A percentile compares a stretch with the other conserved stretches of the same genome.
Conservation (phyloP, 345 rosid species). For the Arabis alpina region DNA sequence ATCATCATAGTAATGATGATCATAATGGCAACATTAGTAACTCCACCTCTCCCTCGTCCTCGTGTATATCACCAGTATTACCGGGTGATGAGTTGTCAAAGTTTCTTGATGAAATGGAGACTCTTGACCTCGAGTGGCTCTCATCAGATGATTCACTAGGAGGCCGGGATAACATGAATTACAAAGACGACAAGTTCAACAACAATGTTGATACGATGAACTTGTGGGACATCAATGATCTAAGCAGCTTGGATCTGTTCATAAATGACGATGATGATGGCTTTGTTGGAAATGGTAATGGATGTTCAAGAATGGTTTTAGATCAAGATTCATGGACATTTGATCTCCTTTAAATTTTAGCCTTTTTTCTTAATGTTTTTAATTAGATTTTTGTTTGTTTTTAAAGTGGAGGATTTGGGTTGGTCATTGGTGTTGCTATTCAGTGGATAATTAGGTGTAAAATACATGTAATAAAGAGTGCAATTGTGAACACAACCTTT, state of each 20-base stretch:
- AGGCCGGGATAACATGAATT: background rate
- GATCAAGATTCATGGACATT: slow-evolving; percentile 42
- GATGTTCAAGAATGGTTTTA: slow-evolving; percentile 39
- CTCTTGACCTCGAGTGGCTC: slow-evolving; percentile 40
- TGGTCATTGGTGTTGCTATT: slow-evolving; percentile 22
- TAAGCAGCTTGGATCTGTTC: slow-evolving; percentile 64
- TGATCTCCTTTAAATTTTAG: slow-evolving; percentile 34
- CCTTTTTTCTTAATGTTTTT: background rate
- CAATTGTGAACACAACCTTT: slow-evolving; percentile 20
- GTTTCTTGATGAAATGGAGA: slow-evolving; percentile 45
- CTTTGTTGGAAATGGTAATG: slow-evolving; percentile 38
- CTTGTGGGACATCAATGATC: slow-evolving; percentile 62
- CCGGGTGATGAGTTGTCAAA: slow-evolving; percentile 38
- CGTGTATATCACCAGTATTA: slow-evolving; percentile 28
- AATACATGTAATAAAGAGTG: slow-evolving; percentile 38
- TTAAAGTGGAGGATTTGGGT: slow-evolving; percentile 12
- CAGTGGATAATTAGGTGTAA: slow-evolving; percentile 33
- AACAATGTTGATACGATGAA: slow-evolving; percentile 37
- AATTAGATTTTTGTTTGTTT: slow-evolving; percentile 1
- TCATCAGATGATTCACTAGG: slow-evolving; percentile 25
- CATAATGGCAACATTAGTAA: slow-evolving; percentile 20
- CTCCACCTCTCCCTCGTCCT: slow-evolving; percentile 33
- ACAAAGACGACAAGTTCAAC: slow-evolving; percentile 32
- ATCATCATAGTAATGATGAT: slow-evolving; percentile 47
- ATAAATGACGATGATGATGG: slow-evolving; percentile 43